phyloP scores from a whole-genome alignment of 768 basidiomycete species.

The Daedaleopsis sinensis region DNA sequence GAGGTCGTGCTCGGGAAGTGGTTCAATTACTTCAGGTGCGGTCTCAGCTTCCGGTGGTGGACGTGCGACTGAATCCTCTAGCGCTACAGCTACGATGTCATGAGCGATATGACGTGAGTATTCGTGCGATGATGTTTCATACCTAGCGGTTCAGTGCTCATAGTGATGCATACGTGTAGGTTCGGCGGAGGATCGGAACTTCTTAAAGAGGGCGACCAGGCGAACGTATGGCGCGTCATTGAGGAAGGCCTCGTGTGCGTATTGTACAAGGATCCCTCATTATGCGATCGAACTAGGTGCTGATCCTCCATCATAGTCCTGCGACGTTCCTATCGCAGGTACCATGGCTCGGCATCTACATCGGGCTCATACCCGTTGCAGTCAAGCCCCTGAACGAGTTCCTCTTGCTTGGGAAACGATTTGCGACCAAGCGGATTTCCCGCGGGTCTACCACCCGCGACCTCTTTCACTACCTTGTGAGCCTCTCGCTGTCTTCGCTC shows the following conservation, averaged over 20 bases:
- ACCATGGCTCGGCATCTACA: conserved; percentile 13
- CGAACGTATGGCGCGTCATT: conserved; percentile 46
- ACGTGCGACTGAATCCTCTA: neutral
- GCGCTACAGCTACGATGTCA: conserved; percentile 41
- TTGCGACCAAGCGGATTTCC: too few species aligned
- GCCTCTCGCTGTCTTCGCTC: neutral
- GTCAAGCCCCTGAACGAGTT: too few species aligned
- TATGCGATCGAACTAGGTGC: neutral
- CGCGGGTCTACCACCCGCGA: conserved; percentile 28
- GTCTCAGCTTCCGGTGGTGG: too few species aligned
- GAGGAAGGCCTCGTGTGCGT: conserved; percentile 36
- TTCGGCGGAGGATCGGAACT: conserved; percentile 44
- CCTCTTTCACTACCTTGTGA: conserved; percentile 50
- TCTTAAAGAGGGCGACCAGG: conserved; percentile 44
- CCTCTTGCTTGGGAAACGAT: too few species aligned
- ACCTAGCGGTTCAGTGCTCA: too few species aligned
- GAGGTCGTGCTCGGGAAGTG: conserved; percentile 38
- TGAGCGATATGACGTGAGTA: conserved; percentile 44
- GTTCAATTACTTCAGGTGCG: conserved; percentile 46
- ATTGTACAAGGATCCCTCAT: neutral
- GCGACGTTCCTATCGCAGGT: conserved; percentile 2
- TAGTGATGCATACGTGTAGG: too few species aligned
- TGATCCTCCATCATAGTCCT: neutral
- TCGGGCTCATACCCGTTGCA: too few species aligned
- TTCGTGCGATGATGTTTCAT: neutral